Conservation (phyloP, 2,329 filamentous ascomycete genomes). For the Xylariaceae sp. region DNA sequence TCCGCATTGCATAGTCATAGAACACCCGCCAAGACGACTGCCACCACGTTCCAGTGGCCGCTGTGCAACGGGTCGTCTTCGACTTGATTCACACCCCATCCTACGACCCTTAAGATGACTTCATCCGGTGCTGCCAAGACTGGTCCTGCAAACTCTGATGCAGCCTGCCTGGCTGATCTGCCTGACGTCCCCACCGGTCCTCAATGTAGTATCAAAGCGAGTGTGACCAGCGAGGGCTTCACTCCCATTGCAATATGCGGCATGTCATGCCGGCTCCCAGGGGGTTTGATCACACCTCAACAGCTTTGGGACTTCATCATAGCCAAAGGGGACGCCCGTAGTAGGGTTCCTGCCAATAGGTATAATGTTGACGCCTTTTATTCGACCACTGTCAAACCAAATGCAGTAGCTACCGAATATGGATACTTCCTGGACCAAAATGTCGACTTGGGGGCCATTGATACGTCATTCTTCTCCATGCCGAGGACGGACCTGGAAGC, state of each 20-base stretch:
- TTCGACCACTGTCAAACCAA: slow-evolving; percentile 13
- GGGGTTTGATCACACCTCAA: slow-evolving; percentile 17
- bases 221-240: neutral
- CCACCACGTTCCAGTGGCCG: too few species aligned
- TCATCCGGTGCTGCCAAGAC: too few species aligned
- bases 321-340: slow-evolving; percentile 19
- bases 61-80: too few species aligned
- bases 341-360: slow-evolving; percentile 18
- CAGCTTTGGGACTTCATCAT: slow-evolving; percentile 29
- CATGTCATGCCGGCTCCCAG: slow-evolving; percentile 25
- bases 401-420: slow-evolving; percentile 10
- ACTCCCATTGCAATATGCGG: slow-evolving; percentile 23
- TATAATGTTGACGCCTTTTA: slow-evolving; percentile 23
- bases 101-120: too few species aligned
- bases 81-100: too few species aligned
- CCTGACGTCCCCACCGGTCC: too few species aligned
- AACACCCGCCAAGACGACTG: too few species aligned
- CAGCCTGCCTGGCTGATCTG: too few species aligned
- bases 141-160: too few species aligned
- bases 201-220: neutral
- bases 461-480: slow-evolving; percentile 4
- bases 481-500: neutral
- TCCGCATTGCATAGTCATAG: too few species aligned
- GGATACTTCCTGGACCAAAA: slow-evolving; percentile 21
- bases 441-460: neutral